Conservation (phyloP, 2,329 filamentous ascomycete species). For the Cryoendolithus antarcticus region DNA sequence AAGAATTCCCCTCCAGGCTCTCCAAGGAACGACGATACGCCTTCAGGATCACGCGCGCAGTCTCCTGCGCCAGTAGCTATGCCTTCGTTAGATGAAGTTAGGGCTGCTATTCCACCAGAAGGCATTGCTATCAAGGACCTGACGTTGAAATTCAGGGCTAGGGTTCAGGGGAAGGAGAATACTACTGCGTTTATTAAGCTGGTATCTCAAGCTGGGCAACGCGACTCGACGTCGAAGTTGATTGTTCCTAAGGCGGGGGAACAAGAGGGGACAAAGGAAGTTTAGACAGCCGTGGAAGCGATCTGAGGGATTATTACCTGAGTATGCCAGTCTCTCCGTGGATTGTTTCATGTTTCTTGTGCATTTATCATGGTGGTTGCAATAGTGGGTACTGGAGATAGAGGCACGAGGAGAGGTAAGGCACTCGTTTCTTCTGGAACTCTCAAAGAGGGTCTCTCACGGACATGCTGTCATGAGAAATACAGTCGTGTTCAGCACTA, state of each 20-base stretch:
- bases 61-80: constrained; percentile 22
- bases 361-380: no score
- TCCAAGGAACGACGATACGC: constrained; percentile 24
- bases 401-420: no score
- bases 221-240: constrained; percentile 13
- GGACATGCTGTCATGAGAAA: no score
- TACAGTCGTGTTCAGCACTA: no score
- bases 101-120: constrained; percentile 29
- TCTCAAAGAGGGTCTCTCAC: no score
- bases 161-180: constrained; percentile 26
- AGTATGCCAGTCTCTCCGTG: no score
- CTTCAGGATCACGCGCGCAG: constrained; percentile 18
- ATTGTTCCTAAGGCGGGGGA: constrained; percentile 3
- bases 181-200: constrained; percentile 31
- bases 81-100: constrained; percentile 33
- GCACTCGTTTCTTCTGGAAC: no score
- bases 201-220: constrained; percentile 26
- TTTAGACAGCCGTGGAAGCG: no score
- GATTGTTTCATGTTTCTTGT: no score
- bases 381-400: no score
- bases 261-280: no score
- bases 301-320: no score
- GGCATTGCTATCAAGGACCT: constrained; percentile 32
- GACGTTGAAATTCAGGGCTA: constrained; percentile 29
- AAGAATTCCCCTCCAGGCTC: constrained; percentile 23